A percentile compares a stretch with the other conserved stretches of the same genome.
These are phyloP conservation scores for Nakaseomyces kungkrabaensis DNA, from an alignment of 1,139 yeast genomes.

Conservation along the genomic window DNA sequence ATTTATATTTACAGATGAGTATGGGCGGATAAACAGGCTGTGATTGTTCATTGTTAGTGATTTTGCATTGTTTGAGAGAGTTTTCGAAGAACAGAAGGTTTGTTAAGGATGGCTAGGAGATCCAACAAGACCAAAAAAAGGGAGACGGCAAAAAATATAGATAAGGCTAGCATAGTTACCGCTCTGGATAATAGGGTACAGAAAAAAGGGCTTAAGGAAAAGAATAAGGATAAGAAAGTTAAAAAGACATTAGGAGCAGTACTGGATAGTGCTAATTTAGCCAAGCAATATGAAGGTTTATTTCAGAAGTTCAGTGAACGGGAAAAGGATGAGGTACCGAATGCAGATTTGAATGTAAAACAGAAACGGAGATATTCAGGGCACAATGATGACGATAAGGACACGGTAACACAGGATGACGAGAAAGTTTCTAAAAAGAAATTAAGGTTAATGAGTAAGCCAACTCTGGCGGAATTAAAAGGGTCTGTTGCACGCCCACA, in stretches of 20 bases:
- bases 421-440: constrained; percentile 33
- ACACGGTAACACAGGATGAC: not conserved
- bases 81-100: no score
- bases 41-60: no score
- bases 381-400: not conserved
- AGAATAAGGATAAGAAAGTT: not conserved
- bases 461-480: constrained; percentile 63
- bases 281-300: constrained; percentile 5
- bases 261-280: not conserved
- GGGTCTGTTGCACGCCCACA: constrained; percentile 53
- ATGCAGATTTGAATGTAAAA: not conserved
- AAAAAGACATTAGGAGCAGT: not conserved
- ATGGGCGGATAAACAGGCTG: no score
- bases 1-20: no score
- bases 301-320: constrained; percentile 6
- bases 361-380: constrained; percentile 3
- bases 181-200: not conserved
- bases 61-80: no score
- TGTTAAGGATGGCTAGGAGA: no score
- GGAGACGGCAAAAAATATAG: not conserved
- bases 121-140: no score
- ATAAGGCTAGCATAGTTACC: not conserved
- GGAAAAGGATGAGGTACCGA: not conserved
- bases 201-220: not conserved
- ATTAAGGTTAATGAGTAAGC: constrained; percentile 41